Base-by-base conservation (phyloP, 2,329 filamentous ascomycete species). In the Cytospora paraplurivora region DNA sequence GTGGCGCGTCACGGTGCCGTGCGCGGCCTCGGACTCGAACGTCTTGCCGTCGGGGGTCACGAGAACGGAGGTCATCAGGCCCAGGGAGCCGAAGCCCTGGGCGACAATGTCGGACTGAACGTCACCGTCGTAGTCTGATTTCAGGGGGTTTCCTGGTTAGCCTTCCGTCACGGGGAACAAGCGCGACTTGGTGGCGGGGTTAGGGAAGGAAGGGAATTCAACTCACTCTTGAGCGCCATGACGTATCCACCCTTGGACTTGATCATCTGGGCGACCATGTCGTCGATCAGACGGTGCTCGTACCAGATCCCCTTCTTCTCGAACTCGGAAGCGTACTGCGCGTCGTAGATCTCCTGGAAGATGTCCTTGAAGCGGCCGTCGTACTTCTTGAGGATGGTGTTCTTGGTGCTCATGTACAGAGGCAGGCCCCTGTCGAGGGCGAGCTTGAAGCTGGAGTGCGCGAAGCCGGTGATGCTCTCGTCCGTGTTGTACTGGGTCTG, bases 351-450 rank as follows among this genome's bases (percentile, higher is more conserved):
- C 74, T 96, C 91, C 85, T 99, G 91, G 88, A 99, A 99, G 78
- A 98, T 96, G 75, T 99, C 95, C 88, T 98, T 98, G 87, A 99
- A 99, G 72, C 91, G 87, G 59, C 95, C 95, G 75, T 99, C 95
- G 81, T 99, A 99, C 79, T 93, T 94, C 85, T 99, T 99, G 71
- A 99, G 83, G 72, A 99, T 99, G 71, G 95, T 99, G 85, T 98
- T 98, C 90, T 99, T 99, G 79, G 95, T 99, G 85, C 92, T 97
- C 94, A 98, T 96, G 84, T 98, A 99, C 73, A 99, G 84, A n/a
- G 95, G 95, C 69, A 96, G 82, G 68, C 83, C 83, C 86, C 97
- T 95, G 78, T 87, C 83, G 53, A 98, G 81, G 38, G 95, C 94
- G 70, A 97, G 87, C 88, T 97, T 96, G 88, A 99, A 98, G 71